phyloP scores from a whole-genome alignment of 2,329 filamentous ascomycete species.

The Aspergillus japonicus region DNA sequence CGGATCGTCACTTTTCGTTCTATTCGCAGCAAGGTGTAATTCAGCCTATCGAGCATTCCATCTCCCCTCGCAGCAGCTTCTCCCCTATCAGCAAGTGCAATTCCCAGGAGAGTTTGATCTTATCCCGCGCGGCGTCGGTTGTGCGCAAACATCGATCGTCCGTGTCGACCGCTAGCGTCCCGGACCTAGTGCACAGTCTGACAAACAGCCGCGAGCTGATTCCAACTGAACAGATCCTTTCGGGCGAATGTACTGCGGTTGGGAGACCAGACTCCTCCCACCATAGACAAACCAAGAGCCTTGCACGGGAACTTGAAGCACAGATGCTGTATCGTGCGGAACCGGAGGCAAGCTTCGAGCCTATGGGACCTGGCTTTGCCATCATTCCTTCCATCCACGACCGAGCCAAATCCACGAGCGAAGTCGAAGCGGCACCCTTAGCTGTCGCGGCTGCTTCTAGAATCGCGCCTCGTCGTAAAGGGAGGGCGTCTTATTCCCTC shows the following conservation, averaged over 20 bases:
- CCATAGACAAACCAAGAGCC: slow-evolving; percentile 40
- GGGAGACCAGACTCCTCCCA: slow-evolving; percentile 27
- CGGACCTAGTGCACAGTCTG: slow-evolving; percentile 45
- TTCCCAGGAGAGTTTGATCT: slow-evolving; percentile 57
- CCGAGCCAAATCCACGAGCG: slow-evolving; percentile 38
- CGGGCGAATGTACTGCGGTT: slow-evolving; percentile 18
- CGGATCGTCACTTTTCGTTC: slow-evolving; percentile 50
- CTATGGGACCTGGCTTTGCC: slow-evolving; percentile 24
- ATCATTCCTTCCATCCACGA: slow-evolving; percentile 30
- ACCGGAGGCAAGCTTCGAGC: slow-evolving; percentile 28
- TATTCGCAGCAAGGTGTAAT: slow-evolving; percentile 42
- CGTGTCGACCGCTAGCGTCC: slow-evolving; percentile 46
- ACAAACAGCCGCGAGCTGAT: slow-evolving; percentile 41
- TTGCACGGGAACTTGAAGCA: slow-evolving; percentile 34
- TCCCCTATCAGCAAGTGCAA: slow-evolving; percentile 56
- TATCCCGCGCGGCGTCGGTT: slow-evolving; percentile 50
- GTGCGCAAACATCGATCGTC: slow-evolving; percentile 49
- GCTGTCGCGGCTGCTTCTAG: slow-evolving; percentile 25
- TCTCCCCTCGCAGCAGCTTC: slow-evolving; percentile 49
- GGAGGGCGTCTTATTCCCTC: slow-evolving; percentile 45
- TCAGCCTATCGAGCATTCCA: slow-evolving; percentile 40
- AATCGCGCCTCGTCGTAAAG: slow-evolving; percentile 34
- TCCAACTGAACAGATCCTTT: slow-evolving; percentile 24
- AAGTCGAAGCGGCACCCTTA: slow-evolving; percentile 27
- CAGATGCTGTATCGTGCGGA: slow-evolving; percentile 30